Conservation (phyloP, 2,329 filamentous ascomycete genomes). For the Phoma sp. region DNA sequence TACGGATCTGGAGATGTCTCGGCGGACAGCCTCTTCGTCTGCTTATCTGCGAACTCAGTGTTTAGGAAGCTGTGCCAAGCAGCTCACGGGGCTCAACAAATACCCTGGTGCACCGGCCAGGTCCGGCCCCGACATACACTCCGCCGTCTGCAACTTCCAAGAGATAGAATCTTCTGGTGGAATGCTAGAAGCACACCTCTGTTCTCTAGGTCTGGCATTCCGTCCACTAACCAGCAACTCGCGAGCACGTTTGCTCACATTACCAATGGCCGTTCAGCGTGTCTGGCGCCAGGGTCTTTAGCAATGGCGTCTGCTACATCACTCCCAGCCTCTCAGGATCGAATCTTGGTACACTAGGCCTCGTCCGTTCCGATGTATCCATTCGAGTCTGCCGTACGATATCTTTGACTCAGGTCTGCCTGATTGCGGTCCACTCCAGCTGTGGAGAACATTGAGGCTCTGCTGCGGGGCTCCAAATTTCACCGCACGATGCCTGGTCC, state of each 20-base stretch:
- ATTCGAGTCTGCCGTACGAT: neutral
- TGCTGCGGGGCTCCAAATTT: slow-evolving; percentile 17
- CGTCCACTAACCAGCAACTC: slow-evolving; percentile 8
- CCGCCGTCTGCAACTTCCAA: slow-evolving; percentile 1
- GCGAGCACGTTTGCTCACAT: slow-evolving; percentile 5
- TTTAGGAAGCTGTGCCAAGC: slow-evolving; percentile 26
- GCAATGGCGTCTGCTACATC: neutral
- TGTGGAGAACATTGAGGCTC: slow-evolving; percentile 17
- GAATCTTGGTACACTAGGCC: slow-evolving; percentile 5
- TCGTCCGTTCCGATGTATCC: slow-evolving; percentile 7
- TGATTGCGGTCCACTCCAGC: neutral
- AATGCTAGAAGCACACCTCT: slow-evolving; percentile 2
- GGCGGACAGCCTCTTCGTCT: slow-evolving; percentile 26
- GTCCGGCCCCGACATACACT: neutral
- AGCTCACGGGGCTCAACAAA: slow-evolving; percentile 35
- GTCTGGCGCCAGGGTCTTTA: neutral
- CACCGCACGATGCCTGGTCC: slow-evolving; percentile 1
- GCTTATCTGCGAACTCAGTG: slow-evolving; percentile 23
- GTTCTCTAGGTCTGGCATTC: neutral
- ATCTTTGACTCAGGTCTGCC: neutral
- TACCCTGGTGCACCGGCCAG: slow-evolving; percentile 8
- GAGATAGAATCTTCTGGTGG: slow-evolving; percentile 10
- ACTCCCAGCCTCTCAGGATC: neutral
- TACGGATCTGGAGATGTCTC: slow-evolving; percentile 21
- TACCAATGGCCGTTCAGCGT: slow-evolving; percentile 1